phyloP scores from a whole-genome alignment of 2,329 filamentous ascomycete genomes.

The Fusarium udum region DNA sequence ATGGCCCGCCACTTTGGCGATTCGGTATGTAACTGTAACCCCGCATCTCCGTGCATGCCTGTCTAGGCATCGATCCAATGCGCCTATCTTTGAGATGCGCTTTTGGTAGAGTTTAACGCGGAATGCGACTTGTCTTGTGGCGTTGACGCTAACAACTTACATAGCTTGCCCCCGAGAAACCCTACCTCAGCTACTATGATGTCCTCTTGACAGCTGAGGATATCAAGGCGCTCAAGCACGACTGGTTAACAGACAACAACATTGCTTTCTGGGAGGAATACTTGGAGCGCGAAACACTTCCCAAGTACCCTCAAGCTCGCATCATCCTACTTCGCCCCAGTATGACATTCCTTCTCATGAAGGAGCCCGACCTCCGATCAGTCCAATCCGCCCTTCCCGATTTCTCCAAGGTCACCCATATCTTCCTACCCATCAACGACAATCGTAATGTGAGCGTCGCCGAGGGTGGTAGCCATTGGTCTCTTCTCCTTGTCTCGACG shows the following conservation, averaged over 20 bases:
- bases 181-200: constrained; percentile 55
- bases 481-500: constrained; percentile 85
- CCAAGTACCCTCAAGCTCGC: constrained; percentile 80
- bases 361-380: constrained; percentile 67
- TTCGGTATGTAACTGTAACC: constrained; percentile 52
- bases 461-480: constrained; percentile 97
- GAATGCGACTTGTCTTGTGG: constrained; percentile 7
- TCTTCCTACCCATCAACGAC: constrained; percentile 97
- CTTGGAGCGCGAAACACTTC: constrained; percentile 88
- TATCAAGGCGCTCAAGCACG: constrained; percentile 84
- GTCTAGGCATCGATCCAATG: neutral
- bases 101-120: constrained; percentile 1
- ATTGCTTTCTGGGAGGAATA: constrained; percentile 99
- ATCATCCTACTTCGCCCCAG: constrained; percentile 91
- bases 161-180: constrained; percentile 59
- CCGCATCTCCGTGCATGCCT: constrained; percentile 23
- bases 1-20: constrained; percentile 60
- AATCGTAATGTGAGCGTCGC: constrained; percentile 76
- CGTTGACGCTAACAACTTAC: constrained; percentile 18
- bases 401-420: constrained; percentile 83
- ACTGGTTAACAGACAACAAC: constrained; percentile 98
- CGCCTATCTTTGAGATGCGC: constrained; percentile 19
- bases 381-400: constrained; percentile 78
- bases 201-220: constrained; percentile 81
- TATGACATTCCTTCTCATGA: constrained; percentile 92